Evolutionary conservation across 495 filamentous ascomycete genomes (phyloP).

Genomic region (Aspergillus mulundensis): DNA sequence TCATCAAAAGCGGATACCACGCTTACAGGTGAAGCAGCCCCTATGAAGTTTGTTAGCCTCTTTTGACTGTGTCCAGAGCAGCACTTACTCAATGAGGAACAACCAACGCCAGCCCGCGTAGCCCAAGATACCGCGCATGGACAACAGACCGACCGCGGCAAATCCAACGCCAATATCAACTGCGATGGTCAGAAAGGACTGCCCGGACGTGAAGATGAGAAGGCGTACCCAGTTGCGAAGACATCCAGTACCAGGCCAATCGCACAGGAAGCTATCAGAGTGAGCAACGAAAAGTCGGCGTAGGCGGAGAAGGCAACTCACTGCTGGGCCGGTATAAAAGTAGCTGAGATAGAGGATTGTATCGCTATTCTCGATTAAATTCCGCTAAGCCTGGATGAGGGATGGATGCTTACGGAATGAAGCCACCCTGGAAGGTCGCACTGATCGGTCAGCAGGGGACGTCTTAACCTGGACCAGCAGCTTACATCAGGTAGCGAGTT

Average conservation of each 20-base stretch:
- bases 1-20: not conserved
- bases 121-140: not conserved
- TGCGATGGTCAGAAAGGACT: not conserved
- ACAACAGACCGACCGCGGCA: not conserved
- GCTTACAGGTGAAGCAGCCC: not conserved
- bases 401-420: not conserved
- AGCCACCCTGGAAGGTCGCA: not conserved
- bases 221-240: not conserved
- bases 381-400: not conserved
- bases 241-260: not conserved
- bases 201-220: not conserved
- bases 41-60: not conserved
- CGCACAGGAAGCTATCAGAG: not conserved
- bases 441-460: not conserved
- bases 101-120: not conserved
- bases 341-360: not conserved
- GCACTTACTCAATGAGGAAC: not conserved
- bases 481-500: not conserved
- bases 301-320: too few relatives aligned
- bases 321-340: not conserved
- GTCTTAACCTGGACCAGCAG: not conserved
- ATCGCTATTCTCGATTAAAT: not conserved
- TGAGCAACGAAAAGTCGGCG: too few relatives aligned
- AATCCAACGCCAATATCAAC: conserved; percentile 1
- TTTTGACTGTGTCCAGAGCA: not conserved